phyloP scores from a whole-genome alignment of 2,329 filamentous ascomycete species.

The Ophiostoma quercus region DNA sequence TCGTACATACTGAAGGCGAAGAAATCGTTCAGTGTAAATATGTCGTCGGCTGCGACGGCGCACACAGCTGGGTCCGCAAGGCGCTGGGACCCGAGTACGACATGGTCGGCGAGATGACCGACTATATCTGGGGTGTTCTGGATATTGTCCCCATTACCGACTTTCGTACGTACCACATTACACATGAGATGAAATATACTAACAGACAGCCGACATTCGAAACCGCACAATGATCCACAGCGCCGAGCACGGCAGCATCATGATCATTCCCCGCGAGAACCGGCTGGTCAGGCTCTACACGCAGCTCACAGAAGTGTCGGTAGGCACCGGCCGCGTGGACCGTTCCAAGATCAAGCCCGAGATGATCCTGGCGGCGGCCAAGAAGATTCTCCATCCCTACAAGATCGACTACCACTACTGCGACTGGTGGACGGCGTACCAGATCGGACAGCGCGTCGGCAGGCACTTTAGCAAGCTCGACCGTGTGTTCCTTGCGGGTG shows the following conservation, averaged over 20 bases:
- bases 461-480: constrained; percentile 44
- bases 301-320: constrained; percentile 42
- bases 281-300: constrained; percentile 55
- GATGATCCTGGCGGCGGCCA: constrained; percentile 56
- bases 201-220: constrained; percentile 43
- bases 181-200: not conserved
- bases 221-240: constrained; percentile 50
- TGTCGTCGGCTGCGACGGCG: constrained; percentile 63
- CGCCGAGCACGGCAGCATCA: constrained; percentile 46
- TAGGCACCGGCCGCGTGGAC: constrained; percentile 46
- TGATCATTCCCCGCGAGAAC: constrained; percentile 56
- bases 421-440: constrained; percentile 45
- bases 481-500: constrained; percentile 54
- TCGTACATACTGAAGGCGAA: constrained; percentile 24
- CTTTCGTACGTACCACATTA: constrained; percentile 33
- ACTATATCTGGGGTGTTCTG: constrained; percentile 42
- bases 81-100: constrained; percentile 44
- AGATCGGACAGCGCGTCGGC: constrained; percentile 53
- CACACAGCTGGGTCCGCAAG: constrained; percentile 59
- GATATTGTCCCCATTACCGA: constrained; percentile 37
- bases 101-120: constrained; percentile 48
- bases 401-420: constrained; percentile 58
- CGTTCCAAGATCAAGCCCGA: constrained; percentile 59
- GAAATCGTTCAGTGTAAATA: constrained; percentile 54
- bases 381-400: constrained; percentile 62